phyloP scores from a whole-genome alignment of 2,329 filamentous ascomycete genomes.

The Epichloe elymi region DNA sequence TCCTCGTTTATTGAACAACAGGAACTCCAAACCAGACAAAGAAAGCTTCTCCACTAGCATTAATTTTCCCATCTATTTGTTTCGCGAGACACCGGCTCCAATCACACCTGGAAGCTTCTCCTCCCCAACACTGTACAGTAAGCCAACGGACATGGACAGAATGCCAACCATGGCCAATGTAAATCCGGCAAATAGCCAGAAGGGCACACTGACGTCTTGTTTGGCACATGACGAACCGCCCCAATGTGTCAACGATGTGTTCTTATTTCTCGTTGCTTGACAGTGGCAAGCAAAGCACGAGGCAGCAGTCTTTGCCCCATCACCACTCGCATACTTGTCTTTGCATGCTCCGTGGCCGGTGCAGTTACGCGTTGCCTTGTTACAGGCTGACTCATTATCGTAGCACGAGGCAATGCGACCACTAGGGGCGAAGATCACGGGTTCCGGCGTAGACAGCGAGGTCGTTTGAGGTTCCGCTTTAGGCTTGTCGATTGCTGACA shows the following conservation, averaged over 20 bases:
- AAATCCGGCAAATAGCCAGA: constrained; percentile 75
- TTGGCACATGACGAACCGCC: constrained; percentile 82
- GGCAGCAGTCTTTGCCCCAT: constrained; percentile 24
- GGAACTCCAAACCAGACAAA: constrained; percentile 7
- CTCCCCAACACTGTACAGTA: constrained; percentile 73
- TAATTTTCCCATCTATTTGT: constrained; percentile 32
- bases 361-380: constrained; percentile 60
- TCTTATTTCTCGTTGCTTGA: constrained; percentile 41
- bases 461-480: constrained; percentile 13
- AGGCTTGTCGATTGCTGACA: constrained; percentile 22
- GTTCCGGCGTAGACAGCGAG: constrained; percentile 12
- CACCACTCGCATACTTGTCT: constrained; percentile 43
- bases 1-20: neutral
- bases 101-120: constrained; percentile 88
- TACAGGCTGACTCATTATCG: constrained; percentile 53
- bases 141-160: constrained; percentile 56
- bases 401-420: constrained; percentile 60
- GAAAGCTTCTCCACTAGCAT: neutral
- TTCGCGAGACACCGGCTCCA: constrained; percentile 77
- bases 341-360: constrained; percentile 69
- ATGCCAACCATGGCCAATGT: constrained; percentile 56
- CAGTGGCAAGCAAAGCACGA: constrained; percentile 74
- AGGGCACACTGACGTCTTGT: constrained; percentile 75
- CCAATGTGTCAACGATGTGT: constrained; percentile 58
- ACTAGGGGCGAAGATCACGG: constrained; percentile 24